Evolutionary conservation across 305 asterid genomes (phyloP).

Genomic region (Solanum hybrid): DNA sequence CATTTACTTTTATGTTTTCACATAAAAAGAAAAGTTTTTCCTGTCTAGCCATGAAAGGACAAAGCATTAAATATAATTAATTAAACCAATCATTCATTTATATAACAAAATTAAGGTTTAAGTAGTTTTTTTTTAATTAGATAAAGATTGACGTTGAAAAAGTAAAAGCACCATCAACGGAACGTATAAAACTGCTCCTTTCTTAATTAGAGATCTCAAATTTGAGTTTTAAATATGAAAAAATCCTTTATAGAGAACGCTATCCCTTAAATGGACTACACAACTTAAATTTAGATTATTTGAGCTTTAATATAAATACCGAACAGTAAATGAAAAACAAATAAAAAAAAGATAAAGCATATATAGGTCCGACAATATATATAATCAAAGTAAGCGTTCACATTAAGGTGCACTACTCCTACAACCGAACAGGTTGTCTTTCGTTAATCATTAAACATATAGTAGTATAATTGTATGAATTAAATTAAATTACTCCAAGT

Average conservation of each 20-base stretch:
- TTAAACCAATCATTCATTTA: background rate
- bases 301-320: fast-evolving
- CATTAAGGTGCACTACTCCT: constrained; percentile 20
- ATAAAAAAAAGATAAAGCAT: background rate
- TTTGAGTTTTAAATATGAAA: no score
- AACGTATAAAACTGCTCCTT: fast-evolving
- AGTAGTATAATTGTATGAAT: background rate
- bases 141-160: background rate
- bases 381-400: constrained; percentile 34
- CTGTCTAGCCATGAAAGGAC: background rate
- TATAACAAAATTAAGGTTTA: background rate
- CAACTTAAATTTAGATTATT: no score
- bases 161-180: background rate
- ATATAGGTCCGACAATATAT: constrained; percentile 32
- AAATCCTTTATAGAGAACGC: no score
- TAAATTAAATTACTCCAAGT: background rate
- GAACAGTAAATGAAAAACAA: no score
- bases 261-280: no score
- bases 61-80: background rate
- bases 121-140: constrained; percentile 6
- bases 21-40: background rate
- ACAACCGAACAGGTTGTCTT: constrained; percentile 39
- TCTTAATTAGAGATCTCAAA: fast-evolving
- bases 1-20: background rate
- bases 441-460: constrained; percentile 8